Conservation (phyloP, 208 protist genomes). For the Trypanosoma rangeli region DNA sequence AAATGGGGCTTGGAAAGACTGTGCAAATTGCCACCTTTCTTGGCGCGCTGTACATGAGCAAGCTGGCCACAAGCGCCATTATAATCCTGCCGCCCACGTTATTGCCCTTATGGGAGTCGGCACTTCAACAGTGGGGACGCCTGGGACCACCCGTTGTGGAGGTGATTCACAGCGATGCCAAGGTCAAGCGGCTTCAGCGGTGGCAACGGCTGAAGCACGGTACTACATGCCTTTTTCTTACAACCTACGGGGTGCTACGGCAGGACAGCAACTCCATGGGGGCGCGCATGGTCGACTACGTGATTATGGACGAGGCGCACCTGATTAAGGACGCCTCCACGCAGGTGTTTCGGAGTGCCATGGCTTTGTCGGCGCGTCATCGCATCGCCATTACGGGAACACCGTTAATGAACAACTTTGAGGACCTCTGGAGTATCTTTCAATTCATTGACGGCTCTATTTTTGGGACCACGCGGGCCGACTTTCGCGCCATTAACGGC, state of each 20-base stretch:
- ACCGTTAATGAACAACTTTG: slow-evolving; percentile 85
- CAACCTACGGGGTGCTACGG: slow-evolving; percentile 83
- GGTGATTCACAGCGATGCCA: slow-evolving; percentile 58
- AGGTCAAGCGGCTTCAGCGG: slow-evolving; percentile 44
- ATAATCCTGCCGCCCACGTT: slow-evolving; percentile 91
- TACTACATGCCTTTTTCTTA: slow-evolving; percentile 59
- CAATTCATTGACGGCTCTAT: slow-evolving; percentile 75
- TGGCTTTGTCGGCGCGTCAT: slow-evolving; percentile 65
- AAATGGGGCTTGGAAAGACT: slow-evolving; percentile 98
- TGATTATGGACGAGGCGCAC: slow-evolving; percentile 87
- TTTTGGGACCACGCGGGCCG: slow-evolving; percentile 31
- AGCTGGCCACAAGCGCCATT: slow-evolving; percentile 90
- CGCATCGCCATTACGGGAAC: slow-evolving; percentile 85
- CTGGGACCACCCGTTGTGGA: slow-evolving; percentile 30
- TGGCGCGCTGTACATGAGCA: slow-evolving; percentile 64
- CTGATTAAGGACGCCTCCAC: slow-evolving; percentile 73
- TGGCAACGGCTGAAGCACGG: slow-evolving; percentile 61
- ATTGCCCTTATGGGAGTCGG: slow-evolving; percentile 93
- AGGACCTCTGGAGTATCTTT: slow-evolving; percentile 87
- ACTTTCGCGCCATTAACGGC: slow-evolving; percentile 48
- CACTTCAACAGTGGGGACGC: slow-evolving; percentile 75
- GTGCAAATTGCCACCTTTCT: slow-evolving; percentile 95
- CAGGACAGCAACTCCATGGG: slow-evolving; percentile 60
- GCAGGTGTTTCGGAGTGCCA: slow-evolving; percentile 50
- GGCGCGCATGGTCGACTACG: slow-evolving; percentile 68